Evolutionary conservation across 352 stramenopile species (phyloP), one percentile per base, ranked within the genome.

Genomic region (Globisporangium viniferum): DNA sequence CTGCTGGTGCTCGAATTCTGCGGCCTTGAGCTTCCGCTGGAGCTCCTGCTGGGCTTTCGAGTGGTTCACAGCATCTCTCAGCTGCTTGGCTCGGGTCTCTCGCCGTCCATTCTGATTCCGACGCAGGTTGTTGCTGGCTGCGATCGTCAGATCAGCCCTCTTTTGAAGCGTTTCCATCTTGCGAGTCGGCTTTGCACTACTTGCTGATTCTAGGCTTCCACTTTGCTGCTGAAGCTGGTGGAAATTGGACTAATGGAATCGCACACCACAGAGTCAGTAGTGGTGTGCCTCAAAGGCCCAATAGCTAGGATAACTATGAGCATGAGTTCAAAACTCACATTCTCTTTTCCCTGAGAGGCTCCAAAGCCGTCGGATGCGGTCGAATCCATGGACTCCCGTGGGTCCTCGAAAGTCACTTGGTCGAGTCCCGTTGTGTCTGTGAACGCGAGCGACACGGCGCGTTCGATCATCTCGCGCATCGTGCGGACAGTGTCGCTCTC

Each of bases 381-480:
- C 15, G 29, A 57, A 15, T 51, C 59, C 9, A 57, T 46, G 24
- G 66, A 66, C n/a, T 71, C 59, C 22, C 58, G 59, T 1, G 59
- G 36, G 41, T 73, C 67, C 20, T 69, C 61, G 33, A 71, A 71
- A 36, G 51, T 36, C 6, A 33, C 33, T 29, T 61, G 54, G 51
- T 71, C 66, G 7, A 69, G 29, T n/a, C 53, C 27, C 27, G 54
- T 29, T 1, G 65, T 44, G 6, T 69, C 61, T 1, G 49, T 70
- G 57, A 89, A 79, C 24, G 77, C 81, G n/a, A 74, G 76, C 31
- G 76, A 79, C 31, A 91, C 75, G 18, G 83, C 83, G 24, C 83
- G 78, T 53, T 90, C 81, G 31, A 91, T 75, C 57, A 91, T 77
- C 36, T 78, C 78, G 44, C 81, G 71, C 15, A 81, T 86, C 18